Evolutionary conservation across 108 stramenopile genomes (phyloP).

Genomic region (Bacterosira constricta): DNA sequence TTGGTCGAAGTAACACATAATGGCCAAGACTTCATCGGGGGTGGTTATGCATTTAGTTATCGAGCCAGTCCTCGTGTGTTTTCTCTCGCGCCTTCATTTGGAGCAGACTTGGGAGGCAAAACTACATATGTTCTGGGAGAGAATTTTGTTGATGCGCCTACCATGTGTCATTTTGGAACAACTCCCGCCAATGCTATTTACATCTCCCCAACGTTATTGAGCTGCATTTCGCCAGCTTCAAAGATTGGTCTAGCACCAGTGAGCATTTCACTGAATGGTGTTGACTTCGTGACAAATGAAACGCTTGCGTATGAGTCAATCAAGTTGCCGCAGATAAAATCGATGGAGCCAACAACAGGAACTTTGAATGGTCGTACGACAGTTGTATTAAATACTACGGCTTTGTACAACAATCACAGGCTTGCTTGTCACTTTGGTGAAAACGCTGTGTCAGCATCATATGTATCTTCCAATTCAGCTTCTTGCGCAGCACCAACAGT

Average conservation of each 20-base stretch:
- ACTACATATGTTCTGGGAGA: constrained; percentile 33
- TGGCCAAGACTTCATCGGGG: constrained; percentile 25
- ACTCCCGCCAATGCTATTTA: constrained; percentile 18
- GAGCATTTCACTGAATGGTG: constrained; percentile 19
- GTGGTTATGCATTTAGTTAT: constrained; percentile 20
- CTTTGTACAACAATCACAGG: not conserved
- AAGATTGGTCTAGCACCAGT: constrained; percentile 8
- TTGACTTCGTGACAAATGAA: constrained; percentile 22
- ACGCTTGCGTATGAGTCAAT: constrained; percentile 30
- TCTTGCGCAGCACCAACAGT: constrained; percentile 16
- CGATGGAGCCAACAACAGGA: constrained; percentile 28
- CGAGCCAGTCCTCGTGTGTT: constrained; percentile 27
- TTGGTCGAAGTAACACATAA: constrained; percentile 42
- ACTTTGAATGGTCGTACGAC: constrained; percentile 7
- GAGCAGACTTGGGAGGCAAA: constrained; percentile 44
- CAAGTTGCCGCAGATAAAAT: constrained; percentile 27
- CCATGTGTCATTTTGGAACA: constrained; percentile 34
- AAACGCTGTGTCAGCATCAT: constrained; percentile 13
- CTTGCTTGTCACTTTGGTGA: constrained; percentile 40
- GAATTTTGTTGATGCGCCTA: constrained; percentile 25
- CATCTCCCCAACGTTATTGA: constrained; percentile 21
- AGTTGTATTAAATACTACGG: constrained; percentile 30
- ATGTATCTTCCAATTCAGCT: constrained; percentile 14
- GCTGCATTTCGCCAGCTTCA: constrained; percentile 21
- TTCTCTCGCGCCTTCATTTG: constrained; percentile 42